Evolutionary conservation across 495 filamentous ascomycete genomes (phyloP).

Genomic region (Neurospora africana): DNA sequence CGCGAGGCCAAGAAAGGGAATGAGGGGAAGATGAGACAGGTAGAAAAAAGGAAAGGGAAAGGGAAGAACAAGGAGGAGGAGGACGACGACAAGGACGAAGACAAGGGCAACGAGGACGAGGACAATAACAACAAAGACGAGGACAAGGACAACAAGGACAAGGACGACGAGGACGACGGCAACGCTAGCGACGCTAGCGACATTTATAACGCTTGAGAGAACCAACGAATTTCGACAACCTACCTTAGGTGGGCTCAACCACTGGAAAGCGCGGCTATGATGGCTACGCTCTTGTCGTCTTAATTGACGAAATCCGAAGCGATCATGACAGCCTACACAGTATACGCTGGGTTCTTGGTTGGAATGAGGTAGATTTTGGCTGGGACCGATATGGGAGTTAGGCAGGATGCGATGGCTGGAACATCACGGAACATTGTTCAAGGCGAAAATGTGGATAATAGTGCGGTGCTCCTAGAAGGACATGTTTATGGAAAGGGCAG

Average conservation of each 20-base stretch:
- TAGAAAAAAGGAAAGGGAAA: not conserved
- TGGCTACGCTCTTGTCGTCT: not conserved
- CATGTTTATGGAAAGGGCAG: not conserved
- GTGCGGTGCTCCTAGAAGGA: not conserved
- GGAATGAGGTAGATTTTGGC: not conserved
- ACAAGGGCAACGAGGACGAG: not conserved
- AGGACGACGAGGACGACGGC: not conserved
- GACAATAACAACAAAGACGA: no score
- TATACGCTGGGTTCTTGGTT: not conserved
- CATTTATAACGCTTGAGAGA: not conserved
- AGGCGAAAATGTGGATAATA: not conserved
- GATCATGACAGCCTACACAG: not conserved
- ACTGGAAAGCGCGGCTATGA: not conserved
- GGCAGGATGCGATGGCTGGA: not conserved
- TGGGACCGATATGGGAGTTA: not conserved
- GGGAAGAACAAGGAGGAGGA: not conserved
- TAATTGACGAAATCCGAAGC: not conserved
- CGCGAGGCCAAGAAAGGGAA: not conserved
- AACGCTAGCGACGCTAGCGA: not conserved
- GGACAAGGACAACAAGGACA: not conserved
- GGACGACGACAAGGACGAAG: not conserved
- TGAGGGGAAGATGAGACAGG: not conserved
- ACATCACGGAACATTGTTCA: not conserved
- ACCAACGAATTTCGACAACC: not conserved
- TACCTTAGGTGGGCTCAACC: not conserved